Evolutionary conservation across 345 rosid genomes (phyloP), one percentile per base, ranked within the genome.

Genomic region (Salix exigua): DNA sequence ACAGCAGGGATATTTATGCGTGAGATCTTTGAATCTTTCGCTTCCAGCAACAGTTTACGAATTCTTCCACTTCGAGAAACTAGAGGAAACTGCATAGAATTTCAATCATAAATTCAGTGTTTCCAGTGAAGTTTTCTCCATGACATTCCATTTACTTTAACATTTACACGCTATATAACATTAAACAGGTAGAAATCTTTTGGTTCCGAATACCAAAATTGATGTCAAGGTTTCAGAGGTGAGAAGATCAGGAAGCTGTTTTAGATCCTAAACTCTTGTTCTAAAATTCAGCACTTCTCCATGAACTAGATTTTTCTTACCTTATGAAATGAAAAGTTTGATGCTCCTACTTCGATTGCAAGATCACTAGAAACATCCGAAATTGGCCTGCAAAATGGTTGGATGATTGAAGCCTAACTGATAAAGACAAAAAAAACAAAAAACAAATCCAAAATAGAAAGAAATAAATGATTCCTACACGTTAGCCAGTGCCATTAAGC

Each of bases 351-450:
- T 78, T 93, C 96, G 26, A 96, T 78, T 1, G 88, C 89, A 30
- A 96, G 94, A 83, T 96, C 99, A 77, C 99, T 96, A 19, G 96
- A 93, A 73, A 96, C 98, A 62, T 96, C 98, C 3, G 98, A 92
- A 75, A 93, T 90, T 31, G 98, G 98, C 99, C 99, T 93, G 94
- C 89, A 76, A 85, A 66, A 83, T 67, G 74, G 75, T 73, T 18
- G 63, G 74, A 74, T 75, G 64, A 35, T 71, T 76, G 51, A 63
- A 71, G 19, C 60, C 31, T 26, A 55, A 65, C 73, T 66, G 31
- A 71, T 28, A 58, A 64, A 60, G 66, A 30, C 77, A 74, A 73
- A 65, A 19, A 16, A 77, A 48, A 77, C n/a, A n/a, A 78, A 31
- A 31, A 31, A 31, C 31, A 31, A 3, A 44, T 67, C 46, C 73